A percentile compares a stretch with the other conserved stretches of the same genome.
These are phyloP conservation scores for Litchi chinensis DNA, from an alignment of 345 rosid species.

Conservation along the genomic window DNA sequence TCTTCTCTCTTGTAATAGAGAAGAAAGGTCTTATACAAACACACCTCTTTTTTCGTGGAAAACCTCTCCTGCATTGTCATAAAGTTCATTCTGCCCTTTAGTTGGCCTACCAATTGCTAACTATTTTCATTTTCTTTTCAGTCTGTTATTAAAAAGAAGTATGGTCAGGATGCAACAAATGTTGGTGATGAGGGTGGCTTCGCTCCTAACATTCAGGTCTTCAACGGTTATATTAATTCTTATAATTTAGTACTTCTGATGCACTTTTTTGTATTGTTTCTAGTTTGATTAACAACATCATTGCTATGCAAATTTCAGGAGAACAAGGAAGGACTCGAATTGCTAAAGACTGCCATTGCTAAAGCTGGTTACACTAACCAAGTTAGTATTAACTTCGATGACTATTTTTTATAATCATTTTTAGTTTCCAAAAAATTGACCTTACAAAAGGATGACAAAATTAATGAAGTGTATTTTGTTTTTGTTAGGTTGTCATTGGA, in stretches of 20 bases:
- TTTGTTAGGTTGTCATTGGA: slow-evolving; percentile 86
- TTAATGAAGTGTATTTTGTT: slow-evolving; percentile 1
- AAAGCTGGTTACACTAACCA: slow-evolving; percentile 92
- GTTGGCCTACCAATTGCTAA: background rate
- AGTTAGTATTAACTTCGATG: slow-evolving; percentile 40
- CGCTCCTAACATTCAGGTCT: slow-evolving; percentile 95
- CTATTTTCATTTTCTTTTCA: slow-evolving; percentile 14
- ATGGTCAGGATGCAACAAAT: slow-evolving; percentile 99
- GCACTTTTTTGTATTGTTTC: background rate
- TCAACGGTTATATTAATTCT: background rate
- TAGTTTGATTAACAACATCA: background rate
- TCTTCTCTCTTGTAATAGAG: slow-evolving; percentile 5
- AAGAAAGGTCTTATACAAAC: background rate
- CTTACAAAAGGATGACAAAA: background rate
- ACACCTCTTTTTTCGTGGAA: no score
- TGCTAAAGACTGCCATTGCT: slow-evolving; percentile 88
- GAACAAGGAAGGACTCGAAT: slow-evolving; percentile 97
- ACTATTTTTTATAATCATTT: background rate
- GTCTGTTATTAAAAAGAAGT: slow-evolving; percentile 90
- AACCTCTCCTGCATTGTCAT: background rate
- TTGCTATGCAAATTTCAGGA: slow-evolving; percentile 49
- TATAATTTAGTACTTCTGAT: background rate
- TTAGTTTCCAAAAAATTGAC: background rate
- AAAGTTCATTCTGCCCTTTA: background rate
- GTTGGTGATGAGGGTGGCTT: slow-evolving; percentile 99